Evolutionary conservation across 345 rosid genomes (phyloP).

Genomic region (Carallia pectinifolia): DNA sequence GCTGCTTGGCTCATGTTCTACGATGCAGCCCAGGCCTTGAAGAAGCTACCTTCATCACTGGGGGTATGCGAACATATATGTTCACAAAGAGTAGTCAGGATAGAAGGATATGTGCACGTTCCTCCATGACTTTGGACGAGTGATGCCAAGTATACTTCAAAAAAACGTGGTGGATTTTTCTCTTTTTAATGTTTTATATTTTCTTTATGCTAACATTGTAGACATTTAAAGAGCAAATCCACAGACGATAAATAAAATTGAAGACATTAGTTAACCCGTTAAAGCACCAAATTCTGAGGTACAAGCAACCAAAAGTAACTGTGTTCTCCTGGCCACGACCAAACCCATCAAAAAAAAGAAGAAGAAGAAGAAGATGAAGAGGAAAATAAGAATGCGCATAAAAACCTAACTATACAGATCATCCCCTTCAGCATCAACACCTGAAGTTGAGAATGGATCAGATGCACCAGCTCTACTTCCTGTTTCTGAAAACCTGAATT

Average conservation of each 20-base stretch:
- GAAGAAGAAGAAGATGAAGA: background rate
- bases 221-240: background rate
- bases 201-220: no score
- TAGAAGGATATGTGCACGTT: conserved; percentile 5
- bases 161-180: no score
- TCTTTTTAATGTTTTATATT: no score
- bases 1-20: conserved; percentile 57
- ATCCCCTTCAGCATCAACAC: conserved; percentile 36
- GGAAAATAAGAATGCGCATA: background rate
- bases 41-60: no score
- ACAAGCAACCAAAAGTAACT: background rate
- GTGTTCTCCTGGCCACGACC: no score
- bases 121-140: background rate
- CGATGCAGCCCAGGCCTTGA: conserved; percentile 5
- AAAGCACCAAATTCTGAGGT: conserved; percentile 4
- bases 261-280: background rate
- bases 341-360: no score
- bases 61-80: no score
- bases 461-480: conserved; percentile 19
- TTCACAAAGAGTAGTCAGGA: no score
- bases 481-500: conserved; percentile 40
- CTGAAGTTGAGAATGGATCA: conserved; percentile 42
- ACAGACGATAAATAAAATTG: background rate
- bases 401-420: conserved; percentile 42
- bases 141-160: no score